Evolutionary conservation across 163 green algal species (phyloP), one percentile per base, ranked within the genome.

Genomic region (Coccomyxa subellipsoidea): DNA sequence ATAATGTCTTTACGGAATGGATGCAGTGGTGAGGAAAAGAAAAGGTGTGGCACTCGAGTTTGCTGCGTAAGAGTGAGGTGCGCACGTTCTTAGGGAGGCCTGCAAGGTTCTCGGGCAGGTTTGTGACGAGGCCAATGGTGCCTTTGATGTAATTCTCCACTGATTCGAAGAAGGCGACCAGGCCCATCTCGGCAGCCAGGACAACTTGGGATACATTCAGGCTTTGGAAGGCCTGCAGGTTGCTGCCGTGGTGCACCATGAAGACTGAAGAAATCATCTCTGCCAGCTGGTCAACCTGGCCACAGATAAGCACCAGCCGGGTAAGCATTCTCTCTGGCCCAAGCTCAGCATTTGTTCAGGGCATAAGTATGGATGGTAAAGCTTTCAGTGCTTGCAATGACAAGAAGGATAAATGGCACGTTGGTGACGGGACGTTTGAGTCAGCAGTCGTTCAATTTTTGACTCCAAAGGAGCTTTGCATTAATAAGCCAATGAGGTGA

Each of bases 261-360:
- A 73, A 73, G 21, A 73, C 66, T 36, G 66, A 35, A 34, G 66
- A 73, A 18, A 73, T 73, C 66, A 73, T 73, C 10, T 73, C 66
- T 73, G 66, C 66, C n/a, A 73, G 66, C 66, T 73, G 18, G 27
- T 73, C 27, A 0, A 73, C 8, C 66, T 73, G 66, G 10, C 31
- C 8, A 36, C 8, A 36, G 18, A 32, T 36, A 36, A 12, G 27
- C 29, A 4, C 66, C 1, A 34, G 18, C 27, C 27, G 18, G 66
- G 8, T 6, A 73, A 23, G n/a, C 4, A 15, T 73, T 34, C 1
- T 27, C 4, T 18, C 47, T 66, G 47, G 47, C 47, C 12, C 47
- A n/a, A n/a, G n/a, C n/a, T n/a, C n/a, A n/a, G n/a, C n/a, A n/a
- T n/a, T n/a, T n/a, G n/a, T n/a, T n/a, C n/a, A n/a, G n/a, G n/a